phyloP scores from a whole-genome alignment of 371 early-diverging fungal species.

The Cokeromyces recurvatus region DNA sequence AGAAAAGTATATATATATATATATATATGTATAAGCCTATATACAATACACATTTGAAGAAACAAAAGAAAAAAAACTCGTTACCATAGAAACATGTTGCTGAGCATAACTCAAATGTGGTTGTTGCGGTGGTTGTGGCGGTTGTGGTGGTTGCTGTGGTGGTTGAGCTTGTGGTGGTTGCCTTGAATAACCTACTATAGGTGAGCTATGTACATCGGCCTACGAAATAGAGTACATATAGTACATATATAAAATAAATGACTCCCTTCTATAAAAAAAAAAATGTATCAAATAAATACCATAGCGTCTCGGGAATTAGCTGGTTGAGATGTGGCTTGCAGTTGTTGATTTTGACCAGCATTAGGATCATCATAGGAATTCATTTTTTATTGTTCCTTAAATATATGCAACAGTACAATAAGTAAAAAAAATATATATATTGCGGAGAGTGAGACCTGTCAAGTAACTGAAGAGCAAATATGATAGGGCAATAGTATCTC shows the following conservation, averaged over 20 bases:
- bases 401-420: not conserved
- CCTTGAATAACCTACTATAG: constrained; percentile 2
- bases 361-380: constrained; percentile 7
- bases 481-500: constrained; percentile 21
- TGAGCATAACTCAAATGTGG: constrained; percentile 3
- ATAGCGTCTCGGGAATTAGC: not conserved
- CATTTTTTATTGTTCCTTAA: not conserved
- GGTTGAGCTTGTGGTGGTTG: constrained; percentile 2
- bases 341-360: constrained; percentile 4
- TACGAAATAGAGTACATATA: not conserved
- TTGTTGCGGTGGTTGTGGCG: not conserved
- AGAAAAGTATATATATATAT: not conserved
- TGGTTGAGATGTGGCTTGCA: constrained; percentile 9
- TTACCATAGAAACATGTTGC: constrained; percentile 13
- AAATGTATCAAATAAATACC: no score
- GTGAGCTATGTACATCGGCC: constrained; percentile 12
- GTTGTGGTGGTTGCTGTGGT: constrained; percentile 1
- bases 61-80: not conserved
- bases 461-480: constrained; percentile 7
- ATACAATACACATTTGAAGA: no score
- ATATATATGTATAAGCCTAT: no score
- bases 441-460: constrained; percentile 20
- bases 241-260: not conserved
- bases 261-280: no score
- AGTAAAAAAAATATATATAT: no score